Conservation (phyloP, 1,139 yeast species). For the Geotrichum restrictum region DNA sequence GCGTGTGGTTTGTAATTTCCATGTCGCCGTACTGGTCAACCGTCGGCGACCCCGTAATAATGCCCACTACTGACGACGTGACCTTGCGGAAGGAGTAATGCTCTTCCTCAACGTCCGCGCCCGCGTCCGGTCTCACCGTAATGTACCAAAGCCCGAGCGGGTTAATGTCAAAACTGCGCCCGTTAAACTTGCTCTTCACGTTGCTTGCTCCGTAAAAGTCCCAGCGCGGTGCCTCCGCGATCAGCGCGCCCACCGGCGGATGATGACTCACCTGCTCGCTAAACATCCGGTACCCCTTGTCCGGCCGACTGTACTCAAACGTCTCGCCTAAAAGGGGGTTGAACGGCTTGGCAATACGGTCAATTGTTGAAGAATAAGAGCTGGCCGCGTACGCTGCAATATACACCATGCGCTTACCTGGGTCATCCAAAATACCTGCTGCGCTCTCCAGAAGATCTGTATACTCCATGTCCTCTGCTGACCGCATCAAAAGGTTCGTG, state of each 20-base stretch:
- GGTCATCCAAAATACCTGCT: slow-evolving; percentile 61
- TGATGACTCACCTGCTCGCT: slow-evolving; percentile 98
- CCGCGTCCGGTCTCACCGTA: slow-evolving; percentile 66
- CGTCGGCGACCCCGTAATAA: slow-evolving; percentile 87
- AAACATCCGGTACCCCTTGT: slow-evolving; percentile 73
- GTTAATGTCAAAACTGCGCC: slow-evolving; percentile 88
- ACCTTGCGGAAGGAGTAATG: slow-evolving; percentile 90
- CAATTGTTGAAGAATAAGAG: slow-evolving; percentile 87
- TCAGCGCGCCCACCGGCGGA: slow-evolving; percentile 90
- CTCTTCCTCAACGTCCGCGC: slow-evolving; percentile 55
- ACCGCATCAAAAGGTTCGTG: slow-evolving; percentile 85
- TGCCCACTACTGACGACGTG: slow-evolving; percentile 90
- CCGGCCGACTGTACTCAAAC: slow-evolving; percentile 86
- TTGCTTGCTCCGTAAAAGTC: slow-evolving; percentile 92
- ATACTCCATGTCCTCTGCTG: slow-evolving; percentile 93
- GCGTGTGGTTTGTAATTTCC: slow-evolving; percentile 77
- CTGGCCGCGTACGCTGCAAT: slow-evolving; percentile 94
- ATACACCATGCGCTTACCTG: slow-evolving; percentile 76
- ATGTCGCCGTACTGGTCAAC: slow-evolving; percentile 93
- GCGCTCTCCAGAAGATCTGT: slow-evolving; percentile 74
- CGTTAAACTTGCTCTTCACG: slow-evolving; percentile 84
- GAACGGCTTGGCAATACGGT: slow-evolving; percentile 94
- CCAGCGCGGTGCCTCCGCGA: slow-evolving; percentile 87
- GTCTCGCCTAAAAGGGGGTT: slow-evolving; percentile 95
- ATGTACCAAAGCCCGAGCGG: slow-evolving; percentile 92